Percentiles rank a stretch among this genome's conserved stretches.
Evolutionary conservation across 768 basidiomycete species (phyloP).

Genomic region (Kwoniella sp.): DNA sequence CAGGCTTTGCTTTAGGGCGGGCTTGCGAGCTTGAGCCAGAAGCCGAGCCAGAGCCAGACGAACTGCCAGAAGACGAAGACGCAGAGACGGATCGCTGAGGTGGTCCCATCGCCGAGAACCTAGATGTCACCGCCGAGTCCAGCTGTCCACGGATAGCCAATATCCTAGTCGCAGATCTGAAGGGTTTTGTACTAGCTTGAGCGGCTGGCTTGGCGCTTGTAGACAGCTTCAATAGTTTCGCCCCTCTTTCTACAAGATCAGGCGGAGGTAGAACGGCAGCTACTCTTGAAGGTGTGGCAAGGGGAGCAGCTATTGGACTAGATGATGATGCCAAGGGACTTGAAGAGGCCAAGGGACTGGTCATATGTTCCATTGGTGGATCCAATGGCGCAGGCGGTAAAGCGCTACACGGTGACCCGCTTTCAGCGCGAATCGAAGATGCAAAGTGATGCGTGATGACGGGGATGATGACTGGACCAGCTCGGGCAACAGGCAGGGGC

Average conservation of each 20-base stretch:
- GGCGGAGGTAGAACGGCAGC: constrained; percentile 8
- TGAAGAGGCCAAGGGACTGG: not conserved
- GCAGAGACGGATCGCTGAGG: constrained; percentile 38
- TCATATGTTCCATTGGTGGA: not conserved
- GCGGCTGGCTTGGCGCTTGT: not conserved
- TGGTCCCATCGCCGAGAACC: constrained; percentile 27
- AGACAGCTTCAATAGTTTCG: constrained; percentile 22
- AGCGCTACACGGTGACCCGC: constrained; percentile 33
- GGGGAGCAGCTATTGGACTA: too few species aligned
- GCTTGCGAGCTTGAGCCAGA: not conserved
- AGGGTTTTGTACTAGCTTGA: not conserved
- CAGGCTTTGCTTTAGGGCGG: not conserved
- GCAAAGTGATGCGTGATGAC: constrained; percentile 18
- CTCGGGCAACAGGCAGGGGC: constrained; percentile 38
- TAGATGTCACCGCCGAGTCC: constrained; percentile 18
- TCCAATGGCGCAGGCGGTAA: constrained; percentile 11
- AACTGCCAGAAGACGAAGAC: constrained; percentile 25
- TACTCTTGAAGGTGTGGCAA: constrained; percentile 3
- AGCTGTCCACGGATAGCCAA: constrained; percentile 32
- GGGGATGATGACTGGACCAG: constrained; percentile 46
- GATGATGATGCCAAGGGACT: not conserved
- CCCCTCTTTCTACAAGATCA: constrained; percentile 16
- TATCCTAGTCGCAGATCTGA: constrained; percentile 14
- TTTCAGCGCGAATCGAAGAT: constrained; percentile 32
- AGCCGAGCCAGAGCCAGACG: constrained; percentile 14